These are phyloP conservation scores for Colletotrichum sidae DNA, from an alignment of 2,329 filamentous ascomycete genomes.

Conservation along the genomic window DNA sequence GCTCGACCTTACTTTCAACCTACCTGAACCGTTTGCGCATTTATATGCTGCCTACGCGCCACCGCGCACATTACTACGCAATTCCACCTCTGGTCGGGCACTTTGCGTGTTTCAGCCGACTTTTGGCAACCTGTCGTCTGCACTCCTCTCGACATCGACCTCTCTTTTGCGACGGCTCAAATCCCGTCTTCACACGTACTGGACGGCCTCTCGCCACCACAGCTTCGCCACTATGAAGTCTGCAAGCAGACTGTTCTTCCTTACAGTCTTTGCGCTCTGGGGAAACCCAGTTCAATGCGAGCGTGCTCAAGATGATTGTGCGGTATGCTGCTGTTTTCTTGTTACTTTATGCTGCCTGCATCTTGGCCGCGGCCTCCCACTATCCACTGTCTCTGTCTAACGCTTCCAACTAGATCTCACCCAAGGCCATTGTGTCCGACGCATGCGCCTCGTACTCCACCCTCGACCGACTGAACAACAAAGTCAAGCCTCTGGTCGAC, in stretches of 20 bases:
- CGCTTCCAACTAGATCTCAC: constrained; percentile 76
- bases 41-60: constrained; percentile 12
- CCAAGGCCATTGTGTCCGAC: constrained; percentile 89
- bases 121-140: constrained; percentile 33
- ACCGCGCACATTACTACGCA: constrained; percentile 14
- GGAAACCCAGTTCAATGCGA: constrained; percentile 59
- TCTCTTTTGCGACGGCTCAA: constrained; percentile 11
- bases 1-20: constrained; percentile 15
- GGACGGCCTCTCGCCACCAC: constrained; percentile 10
- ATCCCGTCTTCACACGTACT: background rate
- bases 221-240: constrained; percentile 58
- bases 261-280: constrained; percentile 68
- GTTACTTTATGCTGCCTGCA: constrained; percentile 34
- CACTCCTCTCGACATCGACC: background rate
- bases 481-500: constrained; percentile 80
- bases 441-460: constrained; percentile 94
- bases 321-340: constrained; percentile 57
- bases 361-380: constrained; percentile 36
- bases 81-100: constrained; percentile 22
- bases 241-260: constrained; percentile 65
- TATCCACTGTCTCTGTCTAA: constrained; percentile 53
- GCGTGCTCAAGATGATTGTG: constrained; percentile 60
- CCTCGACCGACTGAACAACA: constrained; percentile 84
- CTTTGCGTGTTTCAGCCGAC: constrained; percentile 30
- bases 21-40: constrained; percentile 17